A percentile compares a stretch with the other conserved stretches of the same genome.
Conservation (phyloP, 1,139 yeast species). For the Sugiyamaella sp. region DNA sequence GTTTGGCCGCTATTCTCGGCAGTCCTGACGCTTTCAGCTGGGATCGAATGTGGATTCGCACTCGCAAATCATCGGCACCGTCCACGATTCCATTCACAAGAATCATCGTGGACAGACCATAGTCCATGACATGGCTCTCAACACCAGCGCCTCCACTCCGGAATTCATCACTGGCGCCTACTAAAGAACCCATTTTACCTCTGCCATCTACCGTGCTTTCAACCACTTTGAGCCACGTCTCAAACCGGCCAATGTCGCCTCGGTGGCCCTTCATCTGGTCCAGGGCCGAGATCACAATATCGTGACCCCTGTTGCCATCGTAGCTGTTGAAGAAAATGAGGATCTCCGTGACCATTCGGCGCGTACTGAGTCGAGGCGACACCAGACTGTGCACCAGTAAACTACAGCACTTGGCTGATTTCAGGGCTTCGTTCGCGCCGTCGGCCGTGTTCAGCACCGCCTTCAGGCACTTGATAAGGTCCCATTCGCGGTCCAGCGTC, state of each 20-base stretch:
- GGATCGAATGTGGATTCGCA: constrained; percentile 74
- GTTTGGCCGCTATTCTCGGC: constrained; percentile 60
- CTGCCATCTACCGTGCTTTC: constrained; percentile 80
- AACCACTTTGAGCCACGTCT: constrained; percentile 80
- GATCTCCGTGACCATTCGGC: constrained; percentile 82
- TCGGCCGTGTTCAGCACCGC: constrained; percentile 58
- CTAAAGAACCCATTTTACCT: constrained; percentile 86
- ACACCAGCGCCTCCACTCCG: constrained; percentile 61
- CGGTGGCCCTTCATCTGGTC: constrained; percentile 63
- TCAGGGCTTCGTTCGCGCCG: constrained; percentile 60
- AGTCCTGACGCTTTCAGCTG: constrained; percentile 80
- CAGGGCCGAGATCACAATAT: constrained; percentile 64
- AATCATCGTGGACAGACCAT: constrained; percentile 75
- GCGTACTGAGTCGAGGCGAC: constrained; percentile 68
- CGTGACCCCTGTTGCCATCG: constrained; percentile 59
- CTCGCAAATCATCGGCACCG: constrained; percentile 62
- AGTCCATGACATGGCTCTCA: constrained; percentile 77
- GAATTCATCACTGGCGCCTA: constrained; percentile 91
- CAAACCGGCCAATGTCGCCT: constrained; percentile 67
- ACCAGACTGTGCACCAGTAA: constrained; percentile 61
- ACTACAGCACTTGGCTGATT: constrained; percentile 55
- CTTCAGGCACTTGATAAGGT: constrained; percentile 63
- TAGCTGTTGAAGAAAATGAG: constrained; percentile 57
- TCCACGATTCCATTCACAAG: constrained; percentile 73
- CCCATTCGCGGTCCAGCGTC: constrained; percentile 59